Evolutionary conservation across 2,329 filamentous ascomycete genomes (phyloP), one percentile per base, ranked within the genome.

Genomic region (Stenocarpella maydis): DNA sequence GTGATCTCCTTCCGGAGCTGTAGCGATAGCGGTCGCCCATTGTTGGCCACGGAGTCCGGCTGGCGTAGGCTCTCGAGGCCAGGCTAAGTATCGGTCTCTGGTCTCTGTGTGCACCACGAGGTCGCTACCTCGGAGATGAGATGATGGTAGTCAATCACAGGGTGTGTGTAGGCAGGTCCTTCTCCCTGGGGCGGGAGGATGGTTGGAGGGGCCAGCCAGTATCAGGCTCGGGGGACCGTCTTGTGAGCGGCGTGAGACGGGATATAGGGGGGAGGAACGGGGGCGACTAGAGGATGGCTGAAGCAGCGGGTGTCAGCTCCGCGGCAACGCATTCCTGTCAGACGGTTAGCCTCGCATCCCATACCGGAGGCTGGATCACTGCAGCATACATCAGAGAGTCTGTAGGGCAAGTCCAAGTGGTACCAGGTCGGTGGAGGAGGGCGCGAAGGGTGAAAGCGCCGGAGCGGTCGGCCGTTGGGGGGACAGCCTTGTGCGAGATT

Each of bases 21-120:
- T 82, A 80, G 69, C 78, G 81, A 75, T 84, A 83, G 72, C 84
- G 82, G 75, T 86, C 84, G 65, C 81, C 76, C 85, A 87, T 87
- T 52, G 71, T 79, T 76, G 74, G 12, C 24, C 26, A 68, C 39
- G 17, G 53, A 26, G 31, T 34, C 9, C 31, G 5, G 4, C 31
- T 12, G 47, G 39, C 6, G 4, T 26, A n/a, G 26, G 52, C 26
- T 34, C 31, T 54, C 17, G 17, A 47, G 24, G n/a, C 17, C n/a
- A 26, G 19, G 17, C 17, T 6, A 21, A 28, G 47, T 17, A n/a
- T 67, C 50, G 41, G 31, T 49, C 50, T 43, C 19, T 28, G 26
- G 64, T 37, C 17, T 47, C 19, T 43, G 24, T 45, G 55, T 7
- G 41, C 39, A 12, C 10, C 6, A 45, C 21, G 31, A 55, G 41